phyloP scores from a whole-genome alignment of 176 grass and related monocot species.

The Avena insularis region DNA sequence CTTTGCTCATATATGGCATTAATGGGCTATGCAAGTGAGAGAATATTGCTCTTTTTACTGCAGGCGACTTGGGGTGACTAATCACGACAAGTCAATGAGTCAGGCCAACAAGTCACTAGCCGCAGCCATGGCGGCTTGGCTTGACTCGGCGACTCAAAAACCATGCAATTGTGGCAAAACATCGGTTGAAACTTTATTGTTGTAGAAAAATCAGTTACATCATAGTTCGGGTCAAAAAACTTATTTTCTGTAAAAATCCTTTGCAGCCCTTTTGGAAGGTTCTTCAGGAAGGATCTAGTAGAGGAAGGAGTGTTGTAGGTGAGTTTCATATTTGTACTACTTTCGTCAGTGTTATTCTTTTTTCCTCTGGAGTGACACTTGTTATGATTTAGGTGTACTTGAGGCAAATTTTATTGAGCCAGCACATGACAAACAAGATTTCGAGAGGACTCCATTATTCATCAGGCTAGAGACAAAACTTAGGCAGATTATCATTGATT shows the following conservation, averaged over 20 bases:
- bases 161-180: not conserved
- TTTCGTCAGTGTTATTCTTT: not conserved
- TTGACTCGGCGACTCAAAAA: too few relatives aligned
- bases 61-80: too few relatives aligned
- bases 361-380: constrained; percentile 24
- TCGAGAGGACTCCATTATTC: constrained; percentile 91
- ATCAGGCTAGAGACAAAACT: constrained; percentile 84
- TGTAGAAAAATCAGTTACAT: not conserved
- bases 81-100: too few relatives aligned
- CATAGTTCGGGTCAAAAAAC: not conserved
- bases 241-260: constrained; percentile 27
- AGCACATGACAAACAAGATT: constrained; percentile 98
- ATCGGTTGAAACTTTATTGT: not conserved
- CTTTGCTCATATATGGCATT: too few relatives aligned
- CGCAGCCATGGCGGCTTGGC: too few relatives aligned
- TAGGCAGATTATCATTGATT: constrained; percentile 87
- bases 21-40: too few relatives aligned
- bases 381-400: constrained; percentile 74
- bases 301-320: constrained; percentile 94
- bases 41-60: too few relatives aligned
- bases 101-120: too few relatives aligned
- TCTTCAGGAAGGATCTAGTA: constrained; percentile 92
- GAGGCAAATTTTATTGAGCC: constrained; percentile 99
- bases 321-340: constrained; percentile 47
- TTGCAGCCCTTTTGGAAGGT: constrained; percentile 98